phyloP scores from a whole-genome alignment of 225 moss, liverwort and hornwort genomes.

The Ulota crispa region DNA sequence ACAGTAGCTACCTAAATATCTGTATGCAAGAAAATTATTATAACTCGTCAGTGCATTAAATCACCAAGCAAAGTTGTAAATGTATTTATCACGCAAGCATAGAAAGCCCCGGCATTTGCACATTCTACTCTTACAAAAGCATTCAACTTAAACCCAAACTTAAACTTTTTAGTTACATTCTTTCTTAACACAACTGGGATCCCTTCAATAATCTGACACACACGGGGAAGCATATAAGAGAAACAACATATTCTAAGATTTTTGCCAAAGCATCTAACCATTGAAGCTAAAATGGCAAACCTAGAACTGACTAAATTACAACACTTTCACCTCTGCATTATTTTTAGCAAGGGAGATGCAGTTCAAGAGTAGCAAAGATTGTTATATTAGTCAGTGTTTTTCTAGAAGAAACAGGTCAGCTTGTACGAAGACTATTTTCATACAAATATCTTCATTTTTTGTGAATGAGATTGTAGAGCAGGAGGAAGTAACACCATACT shows the following conservation, averaged over 20 bases:
- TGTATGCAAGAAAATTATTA: slow-evolving; percentile 13
- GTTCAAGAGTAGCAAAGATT: not conserved
- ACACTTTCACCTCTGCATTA: not conserved
- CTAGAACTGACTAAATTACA: not conserved
- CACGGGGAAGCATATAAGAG: too few species aligned
- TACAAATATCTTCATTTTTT: not conserved
- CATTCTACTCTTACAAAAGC: too few species aligned
- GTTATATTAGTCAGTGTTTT: not conserved
- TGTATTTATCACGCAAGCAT: too few species aligned
- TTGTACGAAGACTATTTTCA: not conserved
- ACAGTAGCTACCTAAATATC: slow-evolving; percentile 81
- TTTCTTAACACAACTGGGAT: not conserved
- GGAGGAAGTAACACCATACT: too few species aligned
- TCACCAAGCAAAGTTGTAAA: not conserved
- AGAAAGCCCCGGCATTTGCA: too few species aligned
- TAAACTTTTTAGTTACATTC: not conserved
- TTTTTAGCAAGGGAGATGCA: not conserved
- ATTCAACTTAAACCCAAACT: not conserved
- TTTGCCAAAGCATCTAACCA: not conserved
- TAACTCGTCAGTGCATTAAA: not conserved
- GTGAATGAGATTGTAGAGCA: too few species aligned
- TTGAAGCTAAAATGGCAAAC: not conserved
- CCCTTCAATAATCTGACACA: not conserved
- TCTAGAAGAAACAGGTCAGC: not conserved
- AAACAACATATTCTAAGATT: not conserved